A percentile compares a stretch with the other conserved stretches of the same genome.
Conservation (phyloP, 495 filamentous ascomycete species). For the Penicillium pancosmium region DNA sequence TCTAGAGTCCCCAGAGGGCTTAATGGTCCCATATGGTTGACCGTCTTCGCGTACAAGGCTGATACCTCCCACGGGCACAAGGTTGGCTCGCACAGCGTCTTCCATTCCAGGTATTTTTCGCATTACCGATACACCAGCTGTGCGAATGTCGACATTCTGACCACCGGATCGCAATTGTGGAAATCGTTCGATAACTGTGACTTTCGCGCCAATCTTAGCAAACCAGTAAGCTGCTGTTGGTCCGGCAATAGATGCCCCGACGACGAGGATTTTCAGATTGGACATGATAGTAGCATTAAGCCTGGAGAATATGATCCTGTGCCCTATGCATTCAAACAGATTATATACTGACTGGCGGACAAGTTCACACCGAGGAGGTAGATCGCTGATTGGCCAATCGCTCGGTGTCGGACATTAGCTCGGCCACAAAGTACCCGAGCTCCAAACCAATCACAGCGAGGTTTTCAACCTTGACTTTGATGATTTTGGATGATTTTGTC, state of each 20-base stretch:
- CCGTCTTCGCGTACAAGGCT: constrained; percentile 44
- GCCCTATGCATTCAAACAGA: no score
- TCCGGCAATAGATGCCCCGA: constrained; percentile 42
- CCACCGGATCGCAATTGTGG: constrained; percentile 46
- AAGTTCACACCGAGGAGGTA: no score
- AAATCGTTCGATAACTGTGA: constrained; percentile 58
- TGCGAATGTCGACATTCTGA: constrained; percentile 58
- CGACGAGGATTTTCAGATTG: constrained; percentile 34
- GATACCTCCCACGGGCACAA: constrained; percentile 31
- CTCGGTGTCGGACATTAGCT: neutral
- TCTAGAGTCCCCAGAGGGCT: constrained; percentile 41
- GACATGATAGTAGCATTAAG: neutral
- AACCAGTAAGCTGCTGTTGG: constrained; percentile 49
- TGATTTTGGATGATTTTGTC: neutral
- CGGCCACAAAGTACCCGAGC: neutral
- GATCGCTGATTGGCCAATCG: no score
- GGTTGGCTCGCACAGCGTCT: constrained; percentile 38
- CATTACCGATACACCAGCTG: constrained; percentile 50
- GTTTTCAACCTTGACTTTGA: neutral
- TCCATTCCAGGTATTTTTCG: constrained; percentile 53
- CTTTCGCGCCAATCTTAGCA: constrained; percentile 45
- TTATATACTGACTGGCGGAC: neutral
- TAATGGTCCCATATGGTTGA: constrained; percentile 40
- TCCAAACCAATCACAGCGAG: neutral
- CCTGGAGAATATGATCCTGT: no score